Evolutionary conservation across 441 rosid species (phyloP).

Genomic region (Euphorbia corollata): DNA sequence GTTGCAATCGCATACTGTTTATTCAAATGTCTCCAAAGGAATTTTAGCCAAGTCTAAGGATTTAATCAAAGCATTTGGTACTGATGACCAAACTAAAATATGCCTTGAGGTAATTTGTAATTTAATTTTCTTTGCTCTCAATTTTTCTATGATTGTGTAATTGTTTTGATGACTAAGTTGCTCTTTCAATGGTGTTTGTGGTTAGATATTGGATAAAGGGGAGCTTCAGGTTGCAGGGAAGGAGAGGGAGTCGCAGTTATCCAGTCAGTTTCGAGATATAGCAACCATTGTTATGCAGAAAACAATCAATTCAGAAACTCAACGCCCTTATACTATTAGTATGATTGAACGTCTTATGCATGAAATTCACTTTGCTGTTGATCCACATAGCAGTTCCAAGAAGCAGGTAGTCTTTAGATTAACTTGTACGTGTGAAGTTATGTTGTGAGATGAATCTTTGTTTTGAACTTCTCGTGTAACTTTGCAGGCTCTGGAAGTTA

Average conservation of each 20-base stretch:
- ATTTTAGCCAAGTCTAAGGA: slow-evolving; percentile 85
- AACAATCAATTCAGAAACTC: slow-evolving; percentile 84
- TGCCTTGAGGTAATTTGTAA: slow-evolving; percentile 57
- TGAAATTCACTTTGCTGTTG: slow-evolving; percentile 89
- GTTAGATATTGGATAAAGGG: slow-evolving; percentile 86
- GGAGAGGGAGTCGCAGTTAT: slow-evolving; percentile 84
- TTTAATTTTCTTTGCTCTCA: too few species aligned
- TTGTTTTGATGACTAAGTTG: not conserved
- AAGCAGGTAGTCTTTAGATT: slow-evolving; percentile 53
- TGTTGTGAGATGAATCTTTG: not conserved
- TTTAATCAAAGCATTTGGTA: slow-evolving; percentile 55
- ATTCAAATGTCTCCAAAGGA: slow-evolving; percentile 86
- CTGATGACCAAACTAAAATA: slow-evolving; percentile 72
- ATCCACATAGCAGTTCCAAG: slow-evolving; percentile 79
- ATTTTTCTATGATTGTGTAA: not conserved
- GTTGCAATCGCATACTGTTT: slow-evolving; percentile 91
- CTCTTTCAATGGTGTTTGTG: not conserved
- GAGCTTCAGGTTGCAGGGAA: slow-evolving; percentile 98
- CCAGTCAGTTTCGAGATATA: slow-evolving; percentile 90
- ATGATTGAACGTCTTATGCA: slow-evolving; percentile 95
- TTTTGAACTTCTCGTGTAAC: not conserved
- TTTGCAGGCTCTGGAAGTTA: slow-evolving; percentile 80
- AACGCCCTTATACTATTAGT: slow-evolving; percentile 85
- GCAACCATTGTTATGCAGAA: slow-evolving; percentile 96
- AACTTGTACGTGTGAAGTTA: not conserved